Conservation (phyloP, 768 basidiomycete species). For the Lactarius indigo region DNA sequence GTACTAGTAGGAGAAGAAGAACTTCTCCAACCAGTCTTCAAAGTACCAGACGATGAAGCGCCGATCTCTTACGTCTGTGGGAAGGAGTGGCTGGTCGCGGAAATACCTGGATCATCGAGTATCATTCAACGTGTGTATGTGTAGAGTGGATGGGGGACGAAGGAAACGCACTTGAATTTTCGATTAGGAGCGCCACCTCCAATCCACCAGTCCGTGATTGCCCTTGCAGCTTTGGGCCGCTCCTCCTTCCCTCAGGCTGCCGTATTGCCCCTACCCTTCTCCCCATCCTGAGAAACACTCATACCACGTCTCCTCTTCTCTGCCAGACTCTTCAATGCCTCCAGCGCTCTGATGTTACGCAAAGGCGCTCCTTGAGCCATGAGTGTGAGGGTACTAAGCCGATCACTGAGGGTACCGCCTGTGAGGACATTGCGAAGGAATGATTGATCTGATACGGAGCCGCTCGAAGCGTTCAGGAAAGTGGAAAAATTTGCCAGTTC, state of each 20-base stretch:
- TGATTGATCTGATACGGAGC: constrained; percentile 7
- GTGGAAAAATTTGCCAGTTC: constrained; percentile 49
- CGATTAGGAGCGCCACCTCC: constrained; percentile 86
- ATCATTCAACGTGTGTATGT: not conserved
- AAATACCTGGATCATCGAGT: constrained; percentile 63
- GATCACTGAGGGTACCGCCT: constrained; percentile 37
- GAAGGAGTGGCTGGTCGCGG: constrained; percentile 76
- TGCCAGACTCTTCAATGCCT: constrained; percentile 69
- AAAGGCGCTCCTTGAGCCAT: constrained; percentile 55
- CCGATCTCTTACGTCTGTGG: constrained; percentile 63
- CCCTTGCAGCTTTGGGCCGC: constrained; percentile 83
- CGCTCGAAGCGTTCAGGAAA: constrained; percentile 41
- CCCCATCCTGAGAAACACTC: constrained; percentile 8
- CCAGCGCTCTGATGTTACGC: constrained; percentile 80
- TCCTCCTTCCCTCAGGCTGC: constrained; percentile 85
- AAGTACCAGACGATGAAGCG: constrained; percentile 84
- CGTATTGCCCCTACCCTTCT: constrained; percentile 12
- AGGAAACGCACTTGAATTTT: constrained; percentile 70
- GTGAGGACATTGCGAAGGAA: constrained; percentile 16
- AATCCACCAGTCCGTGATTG: constrained; percentile 96
- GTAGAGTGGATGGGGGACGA: not conserved
- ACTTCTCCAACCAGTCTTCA: constrained; percentile 98
- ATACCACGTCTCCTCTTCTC: constrained; percentile 78
- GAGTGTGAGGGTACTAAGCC: constrained; percentile 41
- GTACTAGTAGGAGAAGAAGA: constrained; percentile 88